Percentiles rank a stretch among this genome's conserved stretches.
Conservation (phyloP, 192 early-diverging fungal genomes). For the Linnemannia elongata region DNA sequence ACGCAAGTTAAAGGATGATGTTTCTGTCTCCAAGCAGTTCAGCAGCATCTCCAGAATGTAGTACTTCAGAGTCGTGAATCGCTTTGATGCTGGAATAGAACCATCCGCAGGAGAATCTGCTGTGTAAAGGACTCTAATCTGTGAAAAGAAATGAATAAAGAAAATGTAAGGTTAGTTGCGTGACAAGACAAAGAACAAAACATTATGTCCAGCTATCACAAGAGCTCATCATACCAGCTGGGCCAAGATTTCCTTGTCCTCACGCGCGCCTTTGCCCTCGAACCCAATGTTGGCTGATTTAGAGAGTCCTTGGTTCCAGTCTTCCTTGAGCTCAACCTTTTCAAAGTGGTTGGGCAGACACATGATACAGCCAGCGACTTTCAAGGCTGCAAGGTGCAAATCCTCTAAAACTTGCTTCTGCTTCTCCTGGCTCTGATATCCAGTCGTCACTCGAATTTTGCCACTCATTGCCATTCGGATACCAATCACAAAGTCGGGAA, state of each 20-base stretch:
- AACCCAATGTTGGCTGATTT: slow-evolving; percentile 51
- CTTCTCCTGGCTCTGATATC: slow-evolving; percentile 47
- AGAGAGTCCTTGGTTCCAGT: slow-evolving; percentile 64
- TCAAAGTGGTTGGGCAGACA: slow-evolving; percentile 81
- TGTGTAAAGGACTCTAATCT: slow-evolving; percentile 63
- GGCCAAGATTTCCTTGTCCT: slow-evolving; percentile 65
- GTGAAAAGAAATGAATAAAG: neutral
- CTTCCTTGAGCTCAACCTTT: slow-evolving; percentile 65
- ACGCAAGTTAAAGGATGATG: slow-evolving; percentile 71
- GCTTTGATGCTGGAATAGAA: slow-evolving; percentile 40
- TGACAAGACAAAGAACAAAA: neutral
- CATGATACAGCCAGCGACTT: slow-evolving; percentile 73
- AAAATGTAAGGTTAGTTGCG: neutral
- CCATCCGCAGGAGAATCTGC: slow-evolving; percentile 44
- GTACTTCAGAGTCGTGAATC: slow-evolving; percentile 71
- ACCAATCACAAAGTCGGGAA: slow-evolving; percentile 80
- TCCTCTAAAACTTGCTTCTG: slow-evolving; percentile 67
- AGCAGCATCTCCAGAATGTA: slow-evolving; percentile 78
- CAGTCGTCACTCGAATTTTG: slow-evolving; percentile 35
- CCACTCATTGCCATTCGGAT: slow-evolving; percentile 65
- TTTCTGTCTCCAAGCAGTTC: slow-evolving; percentile 74
- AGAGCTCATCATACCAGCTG: slow-evolving; percentile 59
- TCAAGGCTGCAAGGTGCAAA: slow-evolving; percentile 75
- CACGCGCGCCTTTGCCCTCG: slow-evolving; percentile 34
- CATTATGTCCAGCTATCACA: neutral